Percentiles rank a stretch among this genome's conserved stretches.
Conservation (phyloP, 2,329 filamentous ascomycete species). For the Cladosporium sp. region DNA sequence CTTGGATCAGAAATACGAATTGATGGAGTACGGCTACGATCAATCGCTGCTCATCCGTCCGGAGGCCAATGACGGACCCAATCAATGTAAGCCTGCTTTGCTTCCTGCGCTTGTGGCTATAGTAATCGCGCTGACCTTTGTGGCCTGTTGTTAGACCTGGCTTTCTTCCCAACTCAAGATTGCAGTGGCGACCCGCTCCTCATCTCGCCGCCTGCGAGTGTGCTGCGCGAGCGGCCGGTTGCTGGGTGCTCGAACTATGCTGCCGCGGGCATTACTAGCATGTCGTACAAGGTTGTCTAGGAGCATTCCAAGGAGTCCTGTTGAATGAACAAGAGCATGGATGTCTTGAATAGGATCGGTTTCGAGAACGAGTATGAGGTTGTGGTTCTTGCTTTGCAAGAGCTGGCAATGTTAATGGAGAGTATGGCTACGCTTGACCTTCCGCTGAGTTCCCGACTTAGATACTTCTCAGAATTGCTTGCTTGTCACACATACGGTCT, state of each 20-base stretch:
- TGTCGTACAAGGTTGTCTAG: constrained; percentile 10
- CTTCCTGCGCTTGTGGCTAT: background rate
- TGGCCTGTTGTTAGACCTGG: background rate
- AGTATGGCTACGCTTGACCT: background rate
- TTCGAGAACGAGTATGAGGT: background rate
- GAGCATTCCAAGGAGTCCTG: too few relatives aligned
- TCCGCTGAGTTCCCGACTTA: background rate
- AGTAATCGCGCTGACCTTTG: background rate
- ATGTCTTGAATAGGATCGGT: background rate
- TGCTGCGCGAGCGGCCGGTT: constrained; percentile 12
- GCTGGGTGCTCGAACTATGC: constrained; percentile 19
- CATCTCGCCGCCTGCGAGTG: constrained; percentile 12
- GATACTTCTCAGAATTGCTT: background rate
- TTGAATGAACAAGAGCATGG: background rate
- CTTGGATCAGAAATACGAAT: constrained; percentile 5
- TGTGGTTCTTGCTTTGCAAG: background rate
- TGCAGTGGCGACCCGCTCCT: constrained; percentile 12
- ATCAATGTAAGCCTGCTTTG: background rate
- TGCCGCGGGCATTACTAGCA: constrained; percentile 9
- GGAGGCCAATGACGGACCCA: background rate
- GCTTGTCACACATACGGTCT: background rate
- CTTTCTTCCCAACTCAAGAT: constrained; percentile 8
- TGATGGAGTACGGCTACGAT: constrained; percentile 11
- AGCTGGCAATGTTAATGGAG: background rate
- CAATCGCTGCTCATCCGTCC: constrained; percentile 16